Base-by-base conservation (phyloP, 371 early-diverging fungal species). In the Mucor indicus region DNA sequence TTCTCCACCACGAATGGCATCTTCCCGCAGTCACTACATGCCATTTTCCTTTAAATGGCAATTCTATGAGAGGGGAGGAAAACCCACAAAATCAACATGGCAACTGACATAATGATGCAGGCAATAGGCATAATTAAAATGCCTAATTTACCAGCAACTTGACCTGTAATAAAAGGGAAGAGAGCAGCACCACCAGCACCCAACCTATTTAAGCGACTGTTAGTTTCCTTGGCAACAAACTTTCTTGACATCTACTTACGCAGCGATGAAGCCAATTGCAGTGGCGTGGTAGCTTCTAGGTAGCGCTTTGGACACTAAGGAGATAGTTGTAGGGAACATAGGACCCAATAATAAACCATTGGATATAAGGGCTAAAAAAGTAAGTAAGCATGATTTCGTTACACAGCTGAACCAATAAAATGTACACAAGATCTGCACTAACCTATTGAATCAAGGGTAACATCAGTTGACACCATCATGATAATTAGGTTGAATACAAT, bases 121-220 rank as follows among this genome's bases (percentile, higher is more conserved):
- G 56, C 58, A 27, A 41, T 33, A 15, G 64, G 60, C 65, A 69
- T 56, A 16, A 50, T 48, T 13, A 51, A 31, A 23, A 64, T 64
- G 24, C 69, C 69, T 24, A 46, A 62, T 33, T 36, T 50, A 21
- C 58, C 56, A 23, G 69, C 49, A 23, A 69, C 49, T 38, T 61
- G 51, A 21, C 69, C 69, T 1, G 50, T 62, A 2, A 69, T 27
- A 17, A 64, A 69, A 1, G 69, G 69, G 44, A 69, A 69, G 3
- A 69, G 38, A 20, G 69, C 69, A 27, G 69, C 58, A 19, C 69
- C 69, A 31, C 62, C 65, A 36, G 62, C 59, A 24, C 69, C 69
- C 22, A 69, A 44, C 11, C 67, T 67, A 49, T 12, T 40, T 12
- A 11, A n/a, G n/a, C 15, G 2, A 32, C 10, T 35, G 27, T 27